phyloP scores from a whole-genome alignment of 2,329 filamentous ascomycete species.

The Calonectria multiphialidica region DNA sequence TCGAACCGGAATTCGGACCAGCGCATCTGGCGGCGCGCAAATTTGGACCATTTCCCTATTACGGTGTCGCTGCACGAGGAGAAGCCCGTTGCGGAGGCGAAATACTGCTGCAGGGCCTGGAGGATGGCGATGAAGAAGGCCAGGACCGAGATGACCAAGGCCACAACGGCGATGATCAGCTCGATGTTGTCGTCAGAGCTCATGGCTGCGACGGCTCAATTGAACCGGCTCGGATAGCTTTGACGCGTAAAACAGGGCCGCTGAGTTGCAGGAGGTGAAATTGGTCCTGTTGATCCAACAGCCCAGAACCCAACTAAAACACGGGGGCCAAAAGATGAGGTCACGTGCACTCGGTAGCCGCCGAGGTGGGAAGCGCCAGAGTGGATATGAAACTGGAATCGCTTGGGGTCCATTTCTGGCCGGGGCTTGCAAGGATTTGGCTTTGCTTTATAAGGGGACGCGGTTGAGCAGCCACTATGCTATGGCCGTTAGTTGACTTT shows the following conservation, averaged over 20 bases:
- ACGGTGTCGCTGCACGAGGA: conserved; percentile 53
- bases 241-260: not conserved
- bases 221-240: not conserved
- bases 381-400: too few species aligned
- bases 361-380: not conserved
- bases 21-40: conserved; percentile 48
- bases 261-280: not conserved
- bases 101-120: conserved; percentile 57
- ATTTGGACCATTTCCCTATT: conserved; percentile 54
- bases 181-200: conserved; percentile 33
- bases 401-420: too few species aligned
- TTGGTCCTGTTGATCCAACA: not conserved
- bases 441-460: too few species aligned
- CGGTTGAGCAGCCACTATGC: too few species aligned
- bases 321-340: not conserved
- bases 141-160: conserved; percentile 55
- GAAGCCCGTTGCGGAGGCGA: conserved; percentile 55
- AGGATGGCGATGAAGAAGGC: conserved; percentile 53
- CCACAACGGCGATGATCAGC: conserved; percentile 50
- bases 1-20: conserved; percentile 55
- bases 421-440: too few species aligned
- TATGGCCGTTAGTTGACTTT: too few species aligned
- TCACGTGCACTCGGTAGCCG: not conserved
- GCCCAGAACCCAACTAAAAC: not conserved
- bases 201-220: not conserved